Base-by-base conservation (phyloP, 768 basidiomycete species). In the Podaxis sp. region DNA sequence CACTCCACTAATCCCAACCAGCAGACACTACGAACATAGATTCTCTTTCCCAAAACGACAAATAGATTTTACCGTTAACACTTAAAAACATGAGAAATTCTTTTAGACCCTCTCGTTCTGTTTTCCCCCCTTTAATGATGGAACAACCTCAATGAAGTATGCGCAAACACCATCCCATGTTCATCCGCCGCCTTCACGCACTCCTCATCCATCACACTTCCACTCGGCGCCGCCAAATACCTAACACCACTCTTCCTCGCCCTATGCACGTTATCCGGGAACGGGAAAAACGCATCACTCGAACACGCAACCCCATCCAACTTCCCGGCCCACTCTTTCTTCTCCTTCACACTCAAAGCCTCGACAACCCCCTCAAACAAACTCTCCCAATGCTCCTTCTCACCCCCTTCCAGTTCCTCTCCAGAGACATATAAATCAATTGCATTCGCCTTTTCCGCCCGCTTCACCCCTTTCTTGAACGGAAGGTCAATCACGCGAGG, bases 251-350 rank as follows among this genome's bases (percentile, higher is more conserved):
- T 96, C 82, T 91, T 89, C 75, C 85, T 82, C 56, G 94, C 93
- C 50, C 97, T 83, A 73, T 98, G 92, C 37, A 99, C 96, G 69
- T 99, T 99, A 72, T 99, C 97, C 12, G 96, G 85, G 87, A 99
- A 99, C 17, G 97, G 97, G 95, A 99, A 99, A 85, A 99, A 99
- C 56, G 96, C 97, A 67, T 99, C 97, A 64, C 93, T 95, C 36
- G 93, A 92, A 76, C 97, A 96, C 5, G 91, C 87, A 56, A 99
- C 96, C 22, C 87, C 91, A 64, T 89, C 88, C 61, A 99, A 78
- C 77, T 89, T 78, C 51, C 68, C 75, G 56, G 85, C 86, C 85
- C 95, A 96, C 57, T 84, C 84, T 70, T 80, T 84, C 73, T 84
- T 88, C 77, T 97, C 95, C 64, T 81, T 80, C 15, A 78, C 82